A percentile compares a stretch with the other conserved stretches of the same genome.
phyloP scores from a whole-genome alignment of 2,329 filamentous ascomycete genomes.

The Hysterium pulicare region DNA sequence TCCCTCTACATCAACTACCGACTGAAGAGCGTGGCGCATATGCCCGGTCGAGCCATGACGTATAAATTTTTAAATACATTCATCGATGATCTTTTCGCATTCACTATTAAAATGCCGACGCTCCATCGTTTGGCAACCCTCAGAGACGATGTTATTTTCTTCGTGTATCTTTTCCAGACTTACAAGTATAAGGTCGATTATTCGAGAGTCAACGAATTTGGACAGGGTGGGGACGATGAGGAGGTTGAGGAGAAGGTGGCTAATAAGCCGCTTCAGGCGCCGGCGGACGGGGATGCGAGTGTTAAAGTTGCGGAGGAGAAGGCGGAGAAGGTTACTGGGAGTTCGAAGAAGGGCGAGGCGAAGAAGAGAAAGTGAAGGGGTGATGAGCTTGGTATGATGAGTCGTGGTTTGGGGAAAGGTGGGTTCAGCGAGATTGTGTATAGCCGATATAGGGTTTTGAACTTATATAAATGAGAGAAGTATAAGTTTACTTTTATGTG shows the following conservation, averaged over 20 bases:
- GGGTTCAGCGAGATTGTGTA: too few species aligned
- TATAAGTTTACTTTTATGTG: too few species aligned
- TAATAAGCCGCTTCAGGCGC: slow-evolving; percentile 37
- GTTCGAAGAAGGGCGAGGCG: slow-evolving; percentile 23
- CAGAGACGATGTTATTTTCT: slow-evolving; percentile 96
- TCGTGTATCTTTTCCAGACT: slow-evolving; percentile 92
- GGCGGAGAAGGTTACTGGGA: slow-evolving; percentile 13
- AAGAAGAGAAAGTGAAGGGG: slow-evolving; percentile 33
- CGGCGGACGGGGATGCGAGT: slow-evolving; percentile 25
- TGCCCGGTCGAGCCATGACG: slow-evolving; percentile 94
- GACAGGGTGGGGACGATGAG: slow-evolving; percentile 91
- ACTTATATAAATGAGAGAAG: too few species aligned
- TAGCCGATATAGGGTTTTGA: too few species aligned
- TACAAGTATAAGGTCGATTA: slow-evolving; percentile 93
- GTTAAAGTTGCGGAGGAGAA: slow-evolving; percentile 19
- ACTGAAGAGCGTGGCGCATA: slow-evolving; percentile 85
- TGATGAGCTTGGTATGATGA: too few species aligned
- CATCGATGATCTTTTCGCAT: slow-evolving; percentile 97
- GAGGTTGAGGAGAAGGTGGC: slow-evolving; percentile 52
- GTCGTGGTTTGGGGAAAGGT: too few species aligned
- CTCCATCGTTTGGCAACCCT: slow-evolving; percentile 89
- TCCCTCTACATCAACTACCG: slow-evolving; percentile 98
- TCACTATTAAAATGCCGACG: slow-evolving; percentile 98
- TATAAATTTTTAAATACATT: slow-evolving; percentile 99
- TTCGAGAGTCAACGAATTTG: slow-evolving; percentile 92